These are phyloP conservation scores for Apiotrichum veenhuisii DNA, from an alignment of 1,284 basidiomycete genomes.

Conservation along the genomic window DNA sequence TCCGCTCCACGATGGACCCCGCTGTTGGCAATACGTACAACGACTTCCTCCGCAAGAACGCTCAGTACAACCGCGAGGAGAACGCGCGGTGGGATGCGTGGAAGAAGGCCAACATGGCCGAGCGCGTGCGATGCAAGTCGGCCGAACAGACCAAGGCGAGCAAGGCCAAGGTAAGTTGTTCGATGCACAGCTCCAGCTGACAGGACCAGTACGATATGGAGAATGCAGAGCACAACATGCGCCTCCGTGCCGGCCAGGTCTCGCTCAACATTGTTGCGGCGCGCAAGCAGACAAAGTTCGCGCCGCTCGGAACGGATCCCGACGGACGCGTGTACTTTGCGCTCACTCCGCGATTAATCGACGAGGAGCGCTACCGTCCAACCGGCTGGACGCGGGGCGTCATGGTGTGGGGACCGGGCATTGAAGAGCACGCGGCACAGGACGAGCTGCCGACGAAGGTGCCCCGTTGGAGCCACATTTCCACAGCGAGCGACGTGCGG, in stretches of 20 bases:
- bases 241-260: conserved; percentile 19
- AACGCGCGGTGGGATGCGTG: conserved; percentile 27
- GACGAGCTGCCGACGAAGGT: conserved; percentile 23
- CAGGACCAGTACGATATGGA: conserved; percentile 15
- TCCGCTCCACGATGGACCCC: conserved; percentile 27
- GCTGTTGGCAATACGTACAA: conserved; percentile 15
- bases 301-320: conserved; percentile 34
- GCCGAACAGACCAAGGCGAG: conserved; percentile 30
- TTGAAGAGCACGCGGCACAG: conserved; percentile 6
- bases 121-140: conserved; percentile 23
- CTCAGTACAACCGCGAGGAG: conserved; percentile 17
- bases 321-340: conserved; percentile 38
- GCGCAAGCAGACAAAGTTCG: conserved; percentile 25
- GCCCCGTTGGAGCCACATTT: conserved; percentile 40
- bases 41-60: conserved; percentile 16
- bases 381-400: conserved; percentile 38
- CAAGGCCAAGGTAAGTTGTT: conserved; percentile 25
- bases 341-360: conserved; percentile 29
- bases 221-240: conserved; percentile 22
- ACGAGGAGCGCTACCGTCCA: conserved; percentile 32
- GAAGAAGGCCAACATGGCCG: conserved; percentile 35
- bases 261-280: conserved; percentile 22
- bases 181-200: not conserved
- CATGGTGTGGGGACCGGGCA: conserved; percentile 35
- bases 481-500: conserved; percentile 18